Evolutionary conservation across 768 basidiomycete species (phyloP), one percentile per base, ranked within the genome.

Genomic region (Daedalea quercina): DNA sequence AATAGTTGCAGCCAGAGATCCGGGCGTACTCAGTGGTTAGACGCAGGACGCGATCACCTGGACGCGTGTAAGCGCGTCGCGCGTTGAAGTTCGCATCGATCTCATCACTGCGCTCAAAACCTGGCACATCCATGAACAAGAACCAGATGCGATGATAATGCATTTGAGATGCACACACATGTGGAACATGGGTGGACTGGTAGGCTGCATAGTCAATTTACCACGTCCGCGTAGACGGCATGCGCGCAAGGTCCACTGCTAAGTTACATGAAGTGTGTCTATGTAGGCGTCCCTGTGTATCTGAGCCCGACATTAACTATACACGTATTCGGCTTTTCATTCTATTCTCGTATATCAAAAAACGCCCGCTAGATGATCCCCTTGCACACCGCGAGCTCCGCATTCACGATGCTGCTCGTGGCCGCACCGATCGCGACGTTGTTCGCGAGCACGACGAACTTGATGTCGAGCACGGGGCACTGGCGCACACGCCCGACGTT

Each of bases 371-470:
- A 45, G 53, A 77, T 54, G 44, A 83, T 55, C 15, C 87, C 88
- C 70, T 85, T 91, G 40, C 86, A 66, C 6, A 93, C 80, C n/a
- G 94, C 94, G n/a, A 87, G 71, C 73, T 97, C 94, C 2, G 95
- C 95, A 65, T 98, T 99, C 62, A 98, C 94, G 65, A 99, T 89
- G 58, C 88, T 91, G 57, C 90, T 93, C 46, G 96, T 99, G 47
- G 96, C 95, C 20, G 96, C 95, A 8, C 96, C 95, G 59, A 97
- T 90, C 51, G 84, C 83, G 56, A 97, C 94, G 64, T 98, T 98
- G 68, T 96, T 94, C 54, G 85, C 79, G 48, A 98, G 74, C 24
- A 91, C 86, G 35, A 96, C 88, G 64, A 97, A 96, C 73, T 96
- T 96, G 76, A 98, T 79, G 67, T 99, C 96, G 47, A 99, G 67